These are phyloP conservation scores for Ophiostoma sp. DNA, from an alignment of 2,329 filamentous ascomycete genomes.

Conservation along the genomic window DNA sequence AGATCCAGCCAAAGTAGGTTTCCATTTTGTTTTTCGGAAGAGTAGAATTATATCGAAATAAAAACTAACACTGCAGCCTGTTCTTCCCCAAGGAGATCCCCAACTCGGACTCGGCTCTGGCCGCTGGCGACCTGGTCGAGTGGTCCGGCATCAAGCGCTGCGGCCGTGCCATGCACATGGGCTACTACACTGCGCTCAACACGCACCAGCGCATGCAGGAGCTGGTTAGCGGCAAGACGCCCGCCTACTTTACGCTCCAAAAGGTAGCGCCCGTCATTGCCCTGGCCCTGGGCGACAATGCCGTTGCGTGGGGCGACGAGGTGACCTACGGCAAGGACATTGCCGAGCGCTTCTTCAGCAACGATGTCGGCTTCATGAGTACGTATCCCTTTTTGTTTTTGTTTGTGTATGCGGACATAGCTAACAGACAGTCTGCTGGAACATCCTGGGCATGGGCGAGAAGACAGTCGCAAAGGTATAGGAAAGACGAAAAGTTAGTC, in stretches of 20 bases:
- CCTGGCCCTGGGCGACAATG: constrained; percentile 64
- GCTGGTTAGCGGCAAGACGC: constrained; percentile 36
- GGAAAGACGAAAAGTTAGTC: background rate
- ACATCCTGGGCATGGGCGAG: constrained; percentile 15
- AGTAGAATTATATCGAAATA: too few relatives aligned
- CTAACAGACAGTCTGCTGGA: constrained; percentile 23
- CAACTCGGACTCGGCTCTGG: constrained; percentile 59
- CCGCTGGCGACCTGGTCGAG: constrained; percentile 61
- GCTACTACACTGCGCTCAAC: constrained; percentile 61
- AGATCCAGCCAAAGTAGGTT: constrained; percentile 50
- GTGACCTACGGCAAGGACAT: constrained; percentile 58
- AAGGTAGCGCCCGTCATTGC: constrained; percentile 63
- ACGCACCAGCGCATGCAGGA: constrained; percentile 58
- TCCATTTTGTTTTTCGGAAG: constrained; percentile 2
- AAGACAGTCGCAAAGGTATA: constrained; percentile 15
- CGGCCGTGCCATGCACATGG: constrained; percentile 69
- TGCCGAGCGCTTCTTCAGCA: constrained; percentile 58
- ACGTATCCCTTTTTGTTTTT: constrained; percentile 34
- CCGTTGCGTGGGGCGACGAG: constrained; percentile 56
- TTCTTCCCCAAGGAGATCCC: constrained; percentile 50
- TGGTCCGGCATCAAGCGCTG: constrained; percentile 80
- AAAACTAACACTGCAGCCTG: constrained; percentile 38
- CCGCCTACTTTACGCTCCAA: constrained; percentile 46
- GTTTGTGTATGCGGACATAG: too few relatives aligned
- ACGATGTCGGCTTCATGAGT: constrained; percentile 63